Evolutionary conservation across 495 filamentous ascomycete genomes (phyloP).

Genomic region (Xylaria curta): DNA sequence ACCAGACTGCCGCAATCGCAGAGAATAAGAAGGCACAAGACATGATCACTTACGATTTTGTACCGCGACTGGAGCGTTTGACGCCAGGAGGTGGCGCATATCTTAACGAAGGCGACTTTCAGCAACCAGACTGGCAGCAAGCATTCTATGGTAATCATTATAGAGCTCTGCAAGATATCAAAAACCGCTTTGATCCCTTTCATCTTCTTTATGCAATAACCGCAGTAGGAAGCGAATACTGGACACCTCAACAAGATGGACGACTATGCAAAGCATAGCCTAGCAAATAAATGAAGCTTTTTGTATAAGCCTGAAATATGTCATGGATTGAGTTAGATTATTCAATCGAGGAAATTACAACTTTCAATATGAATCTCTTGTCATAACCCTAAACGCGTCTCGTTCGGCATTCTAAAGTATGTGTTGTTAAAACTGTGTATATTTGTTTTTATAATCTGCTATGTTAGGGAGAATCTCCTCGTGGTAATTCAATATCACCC

Average conservation of each 20-base stretch:
- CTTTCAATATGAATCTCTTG: no score
- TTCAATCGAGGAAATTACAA: no score
- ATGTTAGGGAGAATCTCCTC: no score
- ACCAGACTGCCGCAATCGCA: neutral
- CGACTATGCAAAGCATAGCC: neutral
- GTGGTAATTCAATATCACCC: no score
- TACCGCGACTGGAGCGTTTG: conserved; percentile 33
- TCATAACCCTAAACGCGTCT: no score
- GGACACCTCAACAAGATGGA: neutral
- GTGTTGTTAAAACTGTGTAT: no score
- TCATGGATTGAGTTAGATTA: no score
- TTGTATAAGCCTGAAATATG: no score
- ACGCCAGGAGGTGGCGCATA: conserved; percentile 42
- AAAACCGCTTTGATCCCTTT: conserved; percentile 55
- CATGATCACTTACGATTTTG: conserved; percentile 21
- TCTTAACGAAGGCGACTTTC: conserved; percentile 47
- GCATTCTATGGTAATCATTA: conserved; percentile 54
- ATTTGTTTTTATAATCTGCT: no score
- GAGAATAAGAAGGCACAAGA: neutral
- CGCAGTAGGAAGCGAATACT: neutral
- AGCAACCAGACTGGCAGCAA: conserved; percentile 46
- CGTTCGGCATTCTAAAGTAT: no score
- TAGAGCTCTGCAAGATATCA: conserved; percentile 46
- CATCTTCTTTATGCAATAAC: conserved; percentile 43
- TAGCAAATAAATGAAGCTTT: no score